Evolutionary conservation across 192 early-diverging fungal species (phyloP), one percentile per base, ranked within the genome.

Genomic region (Allomyces macrogynus): DNA sequence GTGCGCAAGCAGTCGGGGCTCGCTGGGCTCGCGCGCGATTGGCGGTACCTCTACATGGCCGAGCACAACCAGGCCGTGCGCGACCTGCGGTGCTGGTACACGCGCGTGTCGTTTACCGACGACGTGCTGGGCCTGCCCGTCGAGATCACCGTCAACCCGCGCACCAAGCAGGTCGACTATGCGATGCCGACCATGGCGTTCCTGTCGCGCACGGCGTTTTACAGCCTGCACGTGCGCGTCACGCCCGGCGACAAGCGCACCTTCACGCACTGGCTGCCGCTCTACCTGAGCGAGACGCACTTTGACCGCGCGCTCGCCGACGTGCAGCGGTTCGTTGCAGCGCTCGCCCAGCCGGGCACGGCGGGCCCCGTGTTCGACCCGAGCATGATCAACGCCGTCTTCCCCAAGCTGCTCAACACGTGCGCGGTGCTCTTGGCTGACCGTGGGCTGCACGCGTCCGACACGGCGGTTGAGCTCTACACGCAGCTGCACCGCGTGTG

Each of bases 351-450:
- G 23, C 69, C 72, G 23, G 26, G 71, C 60, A 62, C 60, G 20
- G 64, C 23, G 43, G 54, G 64, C 10, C 24, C 27, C 62, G 64
- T 67, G 42, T 74, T 74, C 60, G 54, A 65, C n/a, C 69, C 72
- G 16, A 54, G 63, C 14, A 70, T 68, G 66, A 69, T 66, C 8
- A 60, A 68, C 14, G 72, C 68, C 60, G 69, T 71, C 18, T 61
- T 74, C 24, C 67, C 72, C 23, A 74, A 74, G 61, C 67, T 74
- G 54, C 70, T 74, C 69, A 74, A 74, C 65, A 74, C 72, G 63
- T 67, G 66, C 12, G 65, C 71, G 43, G 72, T 16, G 72, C 32
- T 40, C 32, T 8, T 40, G 32, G 32, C 32, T 7, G 32, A 40
- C 32, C 32, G 32, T 8, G 32, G 72, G 10, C 26, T 74, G 18